A percentile compares a stretch with the other conserved stretches of the same genome.
phyloP scores from a whole-genome alignment of 257 asterid species.

The Knoxia roxburghii region DNA sequence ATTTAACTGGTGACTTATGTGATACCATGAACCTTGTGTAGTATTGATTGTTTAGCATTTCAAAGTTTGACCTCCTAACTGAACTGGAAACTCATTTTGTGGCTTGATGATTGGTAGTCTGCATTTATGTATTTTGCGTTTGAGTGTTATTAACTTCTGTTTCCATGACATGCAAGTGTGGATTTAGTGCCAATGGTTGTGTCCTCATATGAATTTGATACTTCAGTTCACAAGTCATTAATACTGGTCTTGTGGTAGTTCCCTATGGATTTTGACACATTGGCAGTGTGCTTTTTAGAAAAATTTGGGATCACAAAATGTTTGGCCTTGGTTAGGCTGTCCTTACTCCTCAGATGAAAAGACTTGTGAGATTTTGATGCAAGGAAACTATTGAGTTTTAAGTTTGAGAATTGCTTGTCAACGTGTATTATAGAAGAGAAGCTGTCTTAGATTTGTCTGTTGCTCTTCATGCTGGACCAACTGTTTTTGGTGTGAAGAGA shows the following conservation, averaged over 20 bases:
- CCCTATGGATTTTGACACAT: not conserved
- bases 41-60: not conserved
- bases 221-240: not conserved
- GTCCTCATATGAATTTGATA: not conserved
- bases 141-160: not conserved
- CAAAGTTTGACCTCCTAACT: not conserved
- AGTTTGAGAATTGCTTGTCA: not conserved
- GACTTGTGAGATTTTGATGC: not conserved
- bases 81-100: not conserved
- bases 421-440: not conserved
- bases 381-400: not conserved
- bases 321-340: not conserved
- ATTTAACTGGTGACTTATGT: not conserved
- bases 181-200: no score
- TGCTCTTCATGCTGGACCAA: not conserved
- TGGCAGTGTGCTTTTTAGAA: not conserved
- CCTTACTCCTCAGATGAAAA: not conserved
- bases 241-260: not conserved
- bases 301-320: not conserved
- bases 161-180: no score
- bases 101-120: not conserved
- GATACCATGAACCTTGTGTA: not conserved
- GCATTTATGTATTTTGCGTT: not conserved
- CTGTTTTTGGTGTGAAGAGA: not conserved
- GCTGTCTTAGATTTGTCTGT: not conserved